Conservation (phyloP, 768 basidiomycete genomes). For the Boletus eberwhitei region DNA sequence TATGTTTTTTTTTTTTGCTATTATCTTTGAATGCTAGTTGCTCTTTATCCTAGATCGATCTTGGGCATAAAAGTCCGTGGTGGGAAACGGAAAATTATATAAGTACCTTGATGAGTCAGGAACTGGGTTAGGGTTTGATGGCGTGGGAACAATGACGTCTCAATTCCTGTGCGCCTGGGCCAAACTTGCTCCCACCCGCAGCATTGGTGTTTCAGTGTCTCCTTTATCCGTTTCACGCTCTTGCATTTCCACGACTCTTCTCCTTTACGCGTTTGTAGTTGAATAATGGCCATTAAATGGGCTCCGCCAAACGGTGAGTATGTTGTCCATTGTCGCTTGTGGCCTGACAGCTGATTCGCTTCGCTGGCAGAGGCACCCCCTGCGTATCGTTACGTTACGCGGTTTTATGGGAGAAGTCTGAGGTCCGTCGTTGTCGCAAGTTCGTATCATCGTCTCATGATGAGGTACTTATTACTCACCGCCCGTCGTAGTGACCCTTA, state of each 20-base stretch:
- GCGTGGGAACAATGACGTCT: constrained; percentile 27
- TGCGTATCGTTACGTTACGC: constrained; percentile 56
- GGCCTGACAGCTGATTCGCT: background rate
- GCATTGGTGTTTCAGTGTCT: background rate
- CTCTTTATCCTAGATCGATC: no score
- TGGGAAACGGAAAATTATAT: no score
- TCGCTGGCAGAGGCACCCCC: constrained; percentile 41
- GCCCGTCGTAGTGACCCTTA: constrained; percentile 32
- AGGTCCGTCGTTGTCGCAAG: constrained; percentile 55
- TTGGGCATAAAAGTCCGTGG: no score
- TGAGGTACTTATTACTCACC: no score
- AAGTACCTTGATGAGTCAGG: no score
- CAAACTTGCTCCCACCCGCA: background rate
- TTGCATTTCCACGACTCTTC: background rate
- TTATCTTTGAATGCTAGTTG: background rate
- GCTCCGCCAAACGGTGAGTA: constrained; percentile 15
- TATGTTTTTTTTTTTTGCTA: background rate
- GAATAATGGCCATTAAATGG: constrained; percentile 16
- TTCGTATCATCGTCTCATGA: constrained; percentile 35
- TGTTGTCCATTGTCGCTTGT: background rate
- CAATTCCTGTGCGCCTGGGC: constrained; percentile 4
- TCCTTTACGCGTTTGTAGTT: background rate
- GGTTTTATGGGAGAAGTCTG: constrained; percentile 54
- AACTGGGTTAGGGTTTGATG: constrained; percentile 6
- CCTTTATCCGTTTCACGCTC: background rate